Conservation (phyloP, 2,329 filamentous ascomycete genomes). For the Atkinsonella hypoxylon region DNA sequence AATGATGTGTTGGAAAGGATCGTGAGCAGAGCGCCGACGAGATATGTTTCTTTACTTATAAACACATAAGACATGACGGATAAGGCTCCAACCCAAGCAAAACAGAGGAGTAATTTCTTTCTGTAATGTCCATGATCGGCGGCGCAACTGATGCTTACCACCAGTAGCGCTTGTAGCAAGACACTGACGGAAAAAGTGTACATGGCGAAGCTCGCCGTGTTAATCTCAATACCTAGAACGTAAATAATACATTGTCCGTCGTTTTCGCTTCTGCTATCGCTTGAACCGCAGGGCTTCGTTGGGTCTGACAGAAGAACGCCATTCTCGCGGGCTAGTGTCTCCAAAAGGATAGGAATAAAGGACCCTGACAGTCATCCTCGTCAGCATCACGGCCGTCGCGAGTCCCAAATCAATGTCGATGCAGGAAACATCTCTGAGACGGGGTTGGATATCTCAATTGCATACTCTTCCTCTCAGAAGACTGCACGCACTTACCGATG, state of each 20-base stretch:
- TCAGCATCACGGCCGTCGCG: conserved; percentile 5
- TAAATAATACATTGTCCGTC: conserved; percentile 69
- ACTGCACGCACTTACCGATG: conserved; percentile 45
- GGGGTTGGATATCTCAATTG: not conserved
- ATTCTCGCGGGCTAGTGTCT: conserved; percentile 85
- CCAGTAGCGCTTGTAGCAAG: conserved; percentile 73
- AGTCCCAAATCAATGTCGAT: not conserved
- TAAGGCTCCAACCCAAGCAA: conserved; percentile 69
- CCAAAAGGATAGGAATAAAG: conserved; percentile 91
- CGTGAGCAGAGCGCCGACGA: conserved; percentile 72
- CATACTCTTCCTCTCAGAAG: not conserved
- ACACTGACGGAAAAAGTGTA: conserved; percentile 95
- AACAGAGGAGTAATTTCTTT: conserved; percentile 76
- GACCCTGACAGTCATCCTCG: conserved; percentile 45
- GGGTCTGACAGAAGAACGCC: conserved; percentile 75
- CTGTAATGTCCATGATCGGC: conserved; percentile 90
- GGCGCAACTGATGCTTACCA: conserved; percentile 91
- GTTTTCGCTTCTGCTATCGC: conserved; percentile 38
- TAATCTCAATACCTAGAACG: conserved; percentile 74
- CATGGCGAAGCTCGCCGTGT: conserved; percentile 95
- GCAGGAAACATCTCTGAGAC: not conserved
- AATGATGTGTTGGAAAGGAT: conserved; percentile 90
- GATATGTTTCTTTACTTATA: conserved; percentile 60
- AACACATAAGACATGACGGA: conserved; percentile 84
- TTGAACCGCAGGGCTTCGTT: conserved; percentile 59